A percentile compares a stretch with the other conserved stretches of the same genome.
These are phyloP conservation scores for Ganoderma sinense DNA, from an alignment of 1,284 basidiomycete genomes.

Conservation along the genomic window DNA sequence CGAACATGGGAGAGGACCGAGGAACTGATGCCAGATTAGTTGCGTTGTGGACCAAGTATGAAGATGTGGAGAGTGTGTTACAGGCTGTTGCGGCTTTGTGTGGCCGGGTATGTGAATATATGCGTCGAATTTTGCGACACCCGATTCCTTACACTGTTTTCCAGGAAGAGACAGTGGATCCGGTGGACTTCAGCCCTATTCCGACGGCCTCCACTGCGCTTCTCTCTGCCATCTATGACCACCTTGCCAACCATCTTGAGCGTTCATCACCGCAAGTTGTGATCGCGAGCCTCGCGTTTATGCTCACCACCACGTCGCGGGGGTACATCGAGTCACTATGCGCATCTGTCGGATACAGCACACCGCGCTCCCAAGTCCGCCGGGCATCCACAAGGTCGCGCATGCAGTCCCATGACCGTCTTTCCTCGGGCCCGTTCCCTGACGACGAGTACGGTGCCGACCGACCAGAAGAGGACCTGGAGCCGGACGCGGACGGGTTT, in stretches of 20 bases:
- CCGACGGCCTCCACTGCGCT: slow-evolving; percentile 50
- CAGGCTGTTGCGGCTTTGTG: slow-evolving; percentile 60
- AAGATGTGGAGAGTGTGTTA: slow-evolving; percentile 57
- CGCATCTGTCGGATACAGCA: slow-evolving; percentile 63
- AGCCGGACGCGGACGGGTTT: slow-evolving; percentile 49
- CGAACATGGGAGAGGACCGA: not conserved
- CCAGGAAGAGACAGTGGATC: slow-evolving; percentile 49
- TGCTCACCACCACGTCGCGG: slow-evolving; percentile 65
- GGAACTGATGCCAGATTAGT: slow-evolving; percentile 43
- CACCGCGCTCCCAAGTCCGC: slow-evolving; percentile 18
- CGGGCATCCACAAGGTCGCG: slow-evolving; percentile 21
- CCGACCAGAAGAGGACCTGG: slow-evolving; percentile 14
- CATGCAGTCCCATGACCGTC: not conserved
- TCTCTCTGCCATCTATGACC: slow-evolving; percentile 60
- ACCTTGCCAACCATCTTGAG: slow-evolving; percentile 59
- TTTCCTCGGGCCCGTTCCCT: not conserved
- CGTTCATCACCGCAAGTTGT: slow-evolving; percentile 53
- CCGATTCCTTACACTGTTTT: not conserved
- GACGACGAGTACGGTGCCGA: slow-evolving; percentile 15
- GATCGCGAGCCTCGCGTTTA: slow-evolving; percentile 64
- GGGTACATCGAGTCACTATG: slow-evolving; percentile 66
- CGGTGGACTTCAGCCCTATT: slow-evolving; percentile 51
- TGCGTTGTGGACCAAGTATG: slow-evolving; percentile 61
- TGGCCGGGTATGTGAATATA: slow-evolving; percentile 53
- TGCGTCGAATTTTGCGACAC: not conserved